These are phyloP conservation scores for Aspergillus floridensis DNA, from an alignment of 2,329 filamentous ascomycete species.

Conservation along the genomic window DNA sequence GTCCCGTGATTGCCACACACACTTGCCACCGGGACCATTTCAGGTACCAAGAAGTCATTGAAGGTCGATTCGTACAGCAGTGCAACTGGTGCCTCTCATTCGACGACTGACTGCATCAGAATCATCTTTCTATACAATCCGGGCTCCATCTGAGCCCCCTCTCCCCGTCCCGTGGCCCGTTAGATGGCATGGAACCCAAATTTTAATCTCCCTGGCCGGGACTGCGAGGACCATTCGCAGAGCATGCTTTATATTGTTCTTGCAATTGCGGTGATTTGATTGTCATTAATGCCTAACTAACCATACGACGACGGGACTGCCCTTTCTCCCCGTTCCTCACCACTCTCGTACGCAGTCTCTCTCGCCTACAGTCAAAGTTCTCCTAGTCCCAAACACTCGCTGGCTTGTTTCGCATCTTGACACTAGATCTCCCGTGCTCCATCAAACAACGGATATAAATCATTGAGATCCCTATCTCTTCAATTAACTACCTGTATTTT, in stretches of 20 bases:
- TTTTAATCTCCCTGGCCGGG: conserved; percentile 10
- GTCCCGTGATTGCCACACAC: background rate
- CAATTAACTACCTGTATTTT: conserved; percentile 3
- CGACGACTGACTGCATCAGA: conserved; percentile 12
- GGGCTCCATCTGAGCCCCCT: conserved; percentile 12
- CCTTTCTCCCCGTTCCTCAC: conserved; percentile 6
- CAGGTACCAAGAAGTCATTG: background rate
- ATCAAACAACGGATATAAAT: conserved; percentile 14
- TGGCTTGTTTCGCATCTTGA: conserved; percentile 9
- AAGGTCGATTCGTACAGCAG: conserved; percentile 1
- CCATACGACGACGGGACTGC: conserved; percentile 2
- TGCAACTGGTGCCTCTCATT: conserved; percentile 2
- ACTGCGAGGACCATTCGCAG: conserved; percentile 2
- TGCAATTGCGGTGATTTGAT: conserved; percentile 7
- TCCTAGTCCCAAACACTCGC: background rate
- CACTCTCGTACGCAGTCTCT: too few species aligned
- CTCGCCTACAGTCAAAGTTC: background rate
- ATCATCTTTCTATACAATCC: conserved; percentile 5
- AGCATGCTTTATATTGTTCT: conserved; percentile 10
- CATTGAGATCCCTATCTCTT: conserved; percentile 1
- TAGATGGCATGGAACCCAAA: conserved; percentile 15
- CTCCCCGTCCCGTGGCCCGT: conserved; percentile 11
- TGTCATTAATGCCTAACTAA: conserved; percentile 8
- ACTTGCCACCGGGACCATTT: background rate
- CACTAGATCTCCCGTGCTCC: conserved; percentile 6